Conservation (phyloP, 768 basidiomycete genomes). For the Megacollybia marginata region DNA sequence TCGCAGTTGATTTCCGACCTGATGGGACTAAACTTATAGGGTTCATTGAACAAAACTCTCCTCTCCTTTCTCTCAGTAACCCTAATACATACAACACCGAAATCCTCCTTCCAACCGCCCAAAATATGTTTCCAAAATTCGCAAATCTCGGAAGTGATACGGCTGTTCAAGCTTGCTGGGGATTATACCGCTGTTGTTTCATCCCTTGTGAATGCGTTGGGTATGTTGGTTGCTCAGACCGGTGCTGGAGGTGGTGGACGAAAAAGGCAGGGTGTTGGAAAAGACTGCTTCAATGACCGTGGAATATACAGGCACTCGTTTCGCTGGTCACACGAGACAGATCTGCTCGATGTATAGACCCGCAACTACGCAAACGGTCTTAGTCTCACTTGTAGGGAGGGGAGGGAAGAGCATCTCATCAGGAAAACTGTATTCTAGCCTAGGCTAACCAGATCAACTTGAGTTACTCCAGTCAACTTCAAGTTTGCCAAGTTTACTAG, state of each 20-base stretch:
- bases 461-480: too few relatives aligned
- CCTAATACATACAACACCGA: conserved; percentile 66
- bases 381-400: too few relatives aligned
- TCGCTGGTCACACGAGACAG: conserved; percentile 53
- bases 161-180: conserved; percentile 91
- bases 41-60: conserved; percentile 76
- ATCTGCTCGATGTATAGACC: conserved; percentile 67
- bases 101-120: conserved; percentile 79
- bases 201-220: conserved; percentile 82
- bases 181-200: conserved; percentile 84
- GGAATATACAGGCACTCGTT: too few relatives aligned
- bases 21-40: conserved; percentile 93
- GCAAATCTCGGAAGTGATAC: conserved; percentile 84
- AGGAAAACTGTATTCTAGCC: too few relatives aligned
- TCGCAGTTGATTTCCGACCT: conserved; percentile 85
- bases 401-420: too few relatives aligned
- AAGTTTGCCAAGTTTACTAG: too few relatives aligned
- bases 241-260: conserved; percentile 28
- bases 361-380: too few relatives aligned
- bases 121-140: conserved; percentile 77
- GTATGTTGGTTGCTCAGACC: conserved; percentile 70
- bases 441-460: too few relatives aligned
- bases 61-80: conserved; percentile 66
- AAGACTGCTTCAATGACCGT: too few relatives aligned
- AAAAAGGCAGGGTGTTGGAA: conserved; percentile 63